These are phyloP conservation scores for Fonsecaea pedrosoi DNA, from an alignment of 2,329 filamentous ascomycete genomes.

Conservation along the genomic window DNA sequence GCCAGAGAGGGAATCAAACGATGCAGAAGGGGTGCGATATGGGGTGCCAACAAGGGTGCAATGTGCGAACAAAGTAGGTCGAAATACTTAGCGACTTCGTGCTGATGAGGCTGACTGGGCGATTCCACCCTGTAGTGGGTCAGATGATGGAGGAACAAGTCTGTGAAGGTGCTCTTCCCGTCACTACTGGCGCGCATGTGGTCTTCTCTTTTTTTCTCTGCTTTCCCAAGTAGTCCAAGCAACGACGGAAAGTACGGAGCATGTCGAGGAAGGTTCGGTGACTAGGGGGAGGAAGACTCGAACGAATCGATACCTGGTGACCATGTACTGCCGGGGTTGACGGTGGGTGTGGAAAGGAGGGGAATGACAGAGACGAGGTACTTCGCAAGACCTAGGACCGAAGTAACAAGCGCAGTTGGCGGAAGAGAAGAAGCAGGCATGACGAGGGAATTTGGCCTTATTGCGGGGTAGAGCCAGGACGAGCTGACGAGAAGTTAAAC, in stretches of 20 bases:
- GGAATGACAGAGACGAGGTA: conserved; percentile 16
- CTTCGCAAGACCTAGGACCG: conserved; percentile 10
- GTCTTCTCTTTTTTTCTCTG: neutral
- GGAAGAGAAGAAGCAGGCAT: neutral
- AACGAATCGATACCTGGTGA: conserved; percentile 12
- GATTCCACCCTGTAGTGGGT: conserved; percentile 13
- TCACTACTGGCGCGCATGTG: conserved; percentile 17
- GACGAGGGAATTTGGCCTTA: conserved; percentile 11
- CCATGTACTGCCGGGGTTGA: conserved; percentile 10
- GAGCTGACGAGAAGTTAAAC: conserved; percentile 1
- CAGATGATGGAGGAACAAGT: conserved; percentile 19
- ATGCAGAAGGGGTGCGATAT: conserved; percentile 1
- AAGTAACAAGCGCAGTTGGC: conserved; percentile 11
- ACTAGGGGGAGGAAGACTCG: conserved; percentile 7
- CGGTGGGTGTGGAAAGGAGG: conserved; percentile 3
- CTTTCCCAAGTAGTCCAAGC: neutral
- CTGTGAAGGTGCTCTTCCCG: neutral
- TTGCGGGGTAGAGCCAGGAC: conserved; percentile 21
- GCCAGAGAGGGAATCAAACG: neutral
- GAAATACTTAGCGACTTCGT: conserved; percentile 5
- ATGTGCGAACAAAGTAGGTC: conserved; percentile 14
- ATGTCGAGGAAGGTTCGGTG: neutral
- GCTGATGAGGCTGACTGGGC: conserved; percentile 23
- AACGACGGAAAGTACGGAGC: conserved; percentile 15
- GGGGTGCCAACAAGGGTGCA: conserved; percentile 6